Evolutionary conservation across 2,329 filamentous ascomycete species (phyloP), one percentile per base, ranked within the genome.

Genomic region (Penicillium psychrosexuale): DNA sequence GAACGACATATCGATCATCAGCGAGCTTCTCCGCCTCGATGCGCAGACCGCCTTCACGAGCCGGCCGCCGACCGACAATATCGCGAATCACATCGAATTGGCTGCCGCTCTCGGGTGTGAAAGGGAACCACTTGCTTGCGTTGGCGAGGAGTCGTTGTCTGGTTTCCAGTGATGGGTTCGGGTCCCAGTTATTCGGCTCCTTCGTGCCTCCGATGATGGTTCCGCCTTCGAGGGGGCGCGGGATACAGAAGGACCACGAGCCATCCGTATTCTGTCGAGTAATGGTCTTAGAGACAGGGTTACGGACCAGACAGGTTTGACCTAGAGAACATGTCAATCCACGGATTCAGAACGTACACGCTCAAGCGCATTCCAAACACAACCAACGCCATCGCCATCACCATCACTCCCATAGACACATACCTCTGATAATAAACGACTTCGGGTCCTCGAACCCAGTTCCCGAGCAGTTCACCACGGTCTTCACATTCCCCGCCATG

Each of bases 201-300:
- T 86, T 87, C 9, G 84, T 88, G 0, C 85, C 85, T 5, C 85
- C 86, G 19, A 88, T 80, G 37, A 88, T 76, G 0, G 85, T 88
- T 3, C 85, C 85, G 3, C 85, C 85, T 33, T 82, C 76, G 27
- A 84, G 80, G 8, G 79, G 80, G 2, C 86, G 78, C 0, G 85
- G 84, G 6, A 88, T 82, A 43, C 80, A 79, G 59, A 88, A 87
- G 0, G 80, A 78, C 83, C 84, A 87, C 8, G 75, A 79, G 0
- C 85, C 85, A 65, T 88, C 84, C 0, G 77, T 76, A 62, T 84
- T 82, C 61, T 89, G 84, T 27, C 81, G 77, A 3, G 86, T 88
- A 19, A 88, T 75, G 0, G 71, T 80, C 49, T 72, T 72, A 3
- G 72, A 60, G 53, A 73, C 73, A 3, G 72, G 67, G 44, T 80